phyloP scores from a whole-genome alignment of 202 grass and related monocot species.

The Setaria viridis region DNA sequence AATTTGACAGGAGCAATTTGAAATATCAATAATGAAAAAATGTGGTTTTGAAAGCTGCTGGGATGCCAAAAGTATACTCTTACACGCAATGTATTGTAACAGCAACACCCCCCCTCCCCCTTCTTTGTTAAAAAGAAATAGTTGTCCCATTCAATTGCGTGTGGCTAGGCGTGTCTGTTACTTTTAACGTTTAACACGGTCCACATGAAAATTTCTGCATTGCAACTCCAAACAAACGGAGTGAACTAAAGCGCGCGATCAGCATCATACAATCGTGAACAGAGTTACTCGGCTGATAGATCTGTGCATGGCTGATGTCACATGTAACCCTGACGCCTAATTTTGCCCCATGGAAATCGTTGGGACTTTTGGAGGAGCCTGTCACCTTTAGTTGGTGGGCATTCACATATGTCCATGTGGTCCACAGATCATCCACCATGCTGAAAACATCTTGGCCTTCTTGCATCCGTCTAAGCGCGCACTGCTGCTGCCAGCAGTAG shows the following conservation, averaged over 20 bases:
- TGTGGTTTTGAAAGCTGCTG: not conserved
- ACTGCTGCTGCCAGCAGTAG: conserved; percentile 22
- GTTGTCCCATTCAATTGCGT: not conserved
- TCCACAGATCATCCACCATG: not conserved
- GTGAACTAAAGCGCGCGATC: not conserved
- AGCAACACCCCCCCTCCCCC: not conserved
- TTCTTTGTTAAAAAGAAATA: not conserved
- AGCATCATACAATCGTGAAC: conserved; percentile 10
- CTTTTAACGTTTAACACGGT: not conserved
- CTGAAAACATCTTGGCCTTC: conserved; percentile 30
- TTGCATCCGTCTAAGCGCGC: conserved; percentile 17
- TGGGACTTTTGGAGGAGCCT: not conserved
- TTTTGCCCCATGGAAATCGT: not conserved
- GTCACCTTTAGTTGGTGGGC: conserved; percentile 6
- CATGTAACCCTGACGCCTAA: not conserved
- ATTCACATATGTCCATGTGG: not conserved
- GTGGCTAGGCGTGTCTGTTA: not conserved
- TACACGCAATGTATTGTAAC: not conserved
- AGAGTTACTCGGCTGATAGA: not conserved
- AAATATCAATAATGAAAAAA: not conserved
- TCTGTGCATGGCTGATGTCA: not conserved
- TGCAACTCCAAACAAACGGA: not conserved
- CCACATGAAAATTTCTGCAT: not conserved
- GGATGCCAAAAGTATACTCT: not conserved
- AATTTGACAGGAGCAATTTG: not conserved